Base-by-base conservation (phyloP, 306 rosid species). In the Rosa persica region DNA sequence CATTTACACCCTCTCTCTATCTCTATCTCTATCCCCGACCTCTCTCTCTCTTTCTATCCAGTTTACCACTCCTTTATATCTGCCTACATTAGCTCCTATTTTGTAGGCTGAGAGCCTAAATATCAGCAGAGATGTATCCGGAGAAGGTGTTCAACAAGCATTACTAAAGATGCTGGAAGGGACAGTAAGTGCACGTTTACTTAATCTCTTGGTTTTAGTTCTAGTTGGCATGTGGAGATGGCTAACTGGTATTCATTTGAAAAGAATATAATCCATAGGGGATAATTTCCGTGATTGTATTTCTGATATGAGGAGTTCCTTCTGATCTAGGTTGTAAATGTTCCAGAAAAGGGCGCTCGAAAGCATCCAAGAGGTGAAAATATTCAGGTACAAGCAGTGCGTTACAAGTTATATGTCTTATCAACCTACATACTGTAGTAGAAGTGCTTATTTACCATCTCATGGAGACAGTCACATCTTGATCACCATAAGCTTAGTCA, bases 131-230 rank as follows among this genome's bases (percentile, higher is more conserved):
- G 99, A 96, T 86, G 99, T 96, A 68, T 96, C 98, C 1, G 99
- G 99, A 13, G 99, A 96, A 83, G 99, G 99, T 74, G 99, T 96
- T 82, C 99, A 93, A 79, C 98, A 93, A 83, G 99, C 98, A 76
- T 85, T 96, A 40, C 87, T 96, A 68, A 96, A 96, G 90, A 93
- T 96, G 98, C 96, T 96, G 52, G 99, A 96, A 89, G 99, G 99
- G 80, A 96, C 96, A 34, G 99, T 96, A 88, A 85, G 98, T 89
- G 78, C 51, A 60, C 73, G 20, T 85, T 71, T 46, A 43, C 76
- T 8, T 23, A 38, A 34, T 57, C 54, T 12, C 52, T 19, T 44
- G 30, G 57, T 46, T 39, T 43, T 39, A 47, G 25, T 44, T 25
- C 8, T n/a, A 5, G 61, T 38, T 15, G 19, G 12, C 36, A n/a